A percentile compares a stretch with the other conserved stretches of the same genome.
phyloP scores from a whole-genome alignment of 345 rosid genomes.

The Clausena lansium region DNA sequence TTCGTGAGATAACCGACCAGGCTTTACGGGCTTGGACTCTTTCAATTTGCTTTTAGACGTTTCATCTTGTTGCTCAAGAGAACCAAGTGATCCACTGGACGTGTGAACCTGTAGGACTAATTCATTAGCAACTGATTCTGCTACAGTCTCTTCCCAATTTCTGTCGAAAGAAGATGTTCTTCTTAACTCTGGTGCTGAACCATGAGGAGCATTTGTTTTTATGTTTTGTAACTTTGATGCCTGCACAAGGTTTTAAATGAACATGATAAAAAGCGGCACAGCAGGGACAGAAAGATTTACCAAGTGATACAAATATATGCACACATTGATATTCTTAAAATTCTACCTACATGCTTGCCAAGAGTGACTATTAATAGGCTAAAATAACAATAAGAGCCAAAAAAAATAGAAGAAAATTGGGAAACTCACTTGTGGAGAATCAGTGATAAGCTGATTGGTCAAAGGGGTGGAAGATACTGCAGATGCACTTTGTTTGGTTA shows the following conservation, averaged over 20 bases:
- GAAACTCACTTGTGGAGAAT: conserved; percentile 43
- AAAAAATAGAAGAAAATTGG: background rate
- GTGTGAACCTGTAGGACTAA: conserved; percentile 72
- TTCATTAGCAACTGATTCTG: conserved; percentile 85
- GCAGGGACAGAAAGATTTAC: background rate
- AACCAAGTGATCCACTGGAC: conserved; percentile 37
- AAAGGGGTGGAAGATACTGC: conserved; percentile 28
- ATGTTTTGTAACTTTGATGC: conserved; percentile 40
- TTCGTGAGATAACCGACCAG: conserved; percentile 83
- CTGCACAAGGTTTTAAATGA: conserved; percentile 33
- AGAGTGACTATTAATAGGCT: background rate
- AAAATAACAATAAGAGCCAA: background rate
- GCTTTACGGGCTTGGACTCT: conserved; percentile 61
- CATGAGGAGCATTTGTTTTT: conserved; percentile 38
- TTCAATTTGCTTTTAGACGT: conserved; percentile 58
- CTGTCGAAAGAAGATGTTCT: conserved; percentile 90
- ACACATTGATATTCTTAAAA: background rate
- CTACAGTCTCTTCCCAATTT: conserved; percentile 86
- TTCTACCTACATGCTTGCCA: background rate
- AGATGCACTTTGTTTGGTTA: conserved; percentile 44
- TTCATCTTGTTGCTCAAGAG: conserved; percentile 70
- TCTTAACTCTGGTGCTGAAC: conserved; percentile 62
- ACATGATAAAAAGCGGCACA: background rate
- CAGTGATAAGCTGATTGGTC: conserved; percentile 32
- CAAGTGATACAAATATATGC: background rate